A percentile compares a stretch with the other conserved stretches of the same genome.
phyloP scores from a whole-genome alignment of 2,329 filamentous ascomycete genomes.

The Aspergillus niger region DNA sequence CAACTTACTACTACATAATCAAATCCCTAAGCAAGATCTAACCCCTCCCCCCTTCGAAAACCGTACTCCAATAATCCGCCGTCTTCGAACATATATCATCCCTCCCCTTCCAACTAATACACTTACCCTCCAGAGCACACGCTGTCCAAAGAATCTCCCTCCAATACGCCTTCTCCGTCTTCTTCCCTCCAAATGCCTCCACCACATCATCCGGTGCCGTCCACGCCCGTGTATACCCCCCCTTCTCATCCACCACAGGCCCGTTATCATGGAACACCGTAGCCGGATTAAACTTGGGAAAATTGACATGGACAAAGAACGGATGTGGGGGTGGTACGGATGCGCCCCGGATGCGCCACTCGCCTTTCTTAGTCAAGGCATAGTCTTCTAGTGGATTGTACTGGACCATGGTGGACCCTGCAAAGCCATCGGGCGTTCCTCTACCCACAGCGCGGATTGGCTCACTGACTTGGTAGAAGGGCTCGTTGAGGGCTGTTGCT shows the following conservation, averaged over 20 bases:
- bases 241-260: conserved; percentile 26
- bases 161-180: conserved; percentile 36
- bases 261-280: conserved; percentile 29
- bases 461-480: conserved; percentile 49
- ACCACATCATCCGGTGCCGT: conserved; percentile 26
- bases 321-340: conserved; percentile 32
- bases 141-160: conserved; percentile 27
- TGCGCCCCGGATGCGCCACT: conserved; percentile 34
- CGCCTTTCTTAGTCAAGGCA: conserved; percentile 27
- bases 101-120: conserved; percentile 28
- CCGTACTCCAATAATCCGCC: conserved; percentile 18
- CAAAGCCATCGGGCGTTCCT: conserved; percentile 29
- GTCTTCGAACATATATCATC: conserved; percentile 20
- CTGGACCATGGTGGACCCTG: conserved; percentile 44
- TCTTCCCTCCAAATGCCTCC: conserved; percentile 31
- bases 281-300: conserved; percentile 35
- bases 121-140: conserved; percentile 30
- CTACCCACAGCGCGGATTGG: conserved; percentile 39
- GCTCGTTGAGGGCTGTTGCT: conserved; percentile 34
- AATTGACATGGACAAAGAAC: conserved; percentile 38
- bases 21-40: background rate
- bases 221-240: conserved; percentile 27
- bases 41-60: conserved; percentile 21
- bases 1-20: too few species aligned
- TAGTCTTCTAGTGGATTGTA: conserved; percentile 42